These are phyloP conservation scores for Aspergillus sp. DNA, from an alignment of 2,329 filamentous ascomycete genomes.

Conservation along the genomic window DNA sequence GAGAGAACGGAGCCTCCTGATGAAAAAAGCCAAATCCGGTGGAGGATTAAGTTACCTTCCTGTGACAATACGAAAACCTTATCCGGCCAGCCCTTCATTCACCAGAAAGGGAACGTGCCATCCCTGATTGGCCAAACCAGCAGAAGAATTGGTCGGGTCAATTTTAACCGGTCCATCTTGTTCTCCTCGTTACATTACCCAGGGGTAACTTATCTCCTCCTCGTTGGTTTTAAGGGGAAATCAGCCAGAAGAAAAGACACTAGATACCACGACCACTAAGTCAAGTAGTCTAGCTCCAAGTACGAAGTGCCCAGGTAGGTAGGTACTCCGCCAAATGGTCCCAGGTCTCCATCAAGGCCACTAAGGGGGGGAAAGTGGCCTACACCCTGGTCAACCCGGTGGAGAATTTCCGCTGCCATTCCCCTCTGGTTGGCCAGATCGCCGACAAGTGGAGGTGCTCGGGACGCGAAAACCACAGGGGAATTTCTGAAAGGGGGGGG, in stretches of 20 bases:
- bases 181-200: not conserved
- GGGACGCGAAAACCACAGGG: constrained; percentile 4
- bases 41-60: no score
- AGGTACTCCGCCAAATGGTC: constrained; percentile 6
- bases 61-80: not conserved
- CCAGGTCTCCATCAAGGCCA: not conserved
- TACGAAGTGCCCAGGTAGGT: constrained; percentile 4
- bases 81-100: not conserved
- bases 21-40: not conserved
- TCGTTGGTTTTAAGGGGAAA: constrained; percentile 4
- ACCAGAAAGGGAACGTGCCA: not conserved
- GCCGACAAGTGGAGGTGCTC: constrained; percentile 2
- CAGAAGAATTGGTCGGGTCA: not conserved
- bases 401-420: not conserved
- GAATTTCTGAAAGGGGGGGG: not conserved
- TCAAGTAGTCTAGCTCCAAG: not conserved
- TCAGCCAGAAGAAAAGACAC: not conserved
- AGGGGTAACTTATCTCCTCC: not conserved
- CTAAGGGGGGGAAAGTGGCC: not conserved
- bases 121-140: not conserved
- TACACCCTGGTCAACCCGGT: constrained; percentile 7
- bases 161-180: not conserved
- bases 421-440: constrained; percentile 1
- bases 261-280: not conserved
- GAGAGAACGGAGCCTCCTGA: not conserved